Conservation (phyloP, 192 early-diverging fungal genomes). For the Entomortierella parvispora region DNA sequence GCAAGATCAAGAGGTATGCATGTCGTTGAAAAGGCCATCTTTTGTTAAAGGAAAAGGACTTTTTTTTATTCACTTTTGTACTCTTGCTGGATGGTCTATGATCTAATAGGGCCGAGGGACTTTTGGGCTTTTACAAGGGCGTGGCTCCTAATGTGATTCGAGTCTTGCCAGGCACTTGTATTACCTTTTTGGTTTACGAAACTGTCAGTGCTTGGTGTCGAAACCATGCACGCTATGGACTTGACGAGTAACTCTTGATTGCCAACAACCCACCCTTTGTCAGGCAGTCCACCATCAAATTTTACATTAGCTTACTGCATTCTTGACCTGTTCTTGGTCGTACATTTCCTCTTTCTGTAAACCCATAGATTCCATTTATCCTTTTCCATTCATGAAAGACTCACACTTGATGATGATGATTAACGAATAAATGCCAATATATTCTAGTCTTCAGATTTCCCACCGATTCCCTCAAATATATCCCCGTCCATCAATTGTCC, state of each 20-base stretch:
- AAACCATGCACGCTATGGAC: slow-evolving; percentile 58
- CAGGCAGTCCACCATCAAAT: not conserved
- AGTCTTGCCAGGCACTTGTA: slow-evolving; percentile 91
- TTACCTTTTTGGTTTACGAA: slow-evolving; percentile 98
- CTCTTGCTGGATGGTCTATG: slow-evolving; percentile 12
- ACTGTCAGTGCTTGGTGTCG: slow-evolving; percentile 70
- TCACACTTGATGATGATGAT: not conserved
- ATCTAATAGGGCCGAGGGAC: slow-evolving; percentile 73
- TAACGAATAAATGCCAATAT: too few species aligned
- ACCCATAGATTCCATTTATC: too few species aligned
- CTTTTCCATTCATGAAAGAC: not conserved
- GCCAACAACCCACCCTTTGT: not conserved
- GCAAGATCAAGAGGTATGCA: slow-evolving; percentile 73
- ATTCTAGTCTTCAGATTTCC: too few species aligned
- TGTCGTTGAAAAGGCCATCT: too few species aligned
- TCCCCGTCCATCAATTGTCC: too few species aligned
- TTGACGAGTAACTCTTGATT: slow-evolving; percentile 10
- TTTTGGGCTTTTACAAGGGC: slow-evolving; percentile 92
- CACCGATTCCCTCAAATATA: too few species aligned
- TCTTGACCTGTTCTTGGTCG: too few species aligned
- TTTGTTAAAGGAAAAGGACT: too few species aligned
- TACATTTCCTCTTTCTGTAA: too few species aligned
- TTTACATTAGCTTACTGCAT: not conserved
- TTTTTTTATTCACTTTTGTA: slow-evolving; percentile 1
- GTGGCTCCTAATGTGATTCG: slow-evolving; percentile 87